Evolutionary conservation across 768 basidiomycete genomes (phyloP).

Genomic region (Chiua virens): DNA sequence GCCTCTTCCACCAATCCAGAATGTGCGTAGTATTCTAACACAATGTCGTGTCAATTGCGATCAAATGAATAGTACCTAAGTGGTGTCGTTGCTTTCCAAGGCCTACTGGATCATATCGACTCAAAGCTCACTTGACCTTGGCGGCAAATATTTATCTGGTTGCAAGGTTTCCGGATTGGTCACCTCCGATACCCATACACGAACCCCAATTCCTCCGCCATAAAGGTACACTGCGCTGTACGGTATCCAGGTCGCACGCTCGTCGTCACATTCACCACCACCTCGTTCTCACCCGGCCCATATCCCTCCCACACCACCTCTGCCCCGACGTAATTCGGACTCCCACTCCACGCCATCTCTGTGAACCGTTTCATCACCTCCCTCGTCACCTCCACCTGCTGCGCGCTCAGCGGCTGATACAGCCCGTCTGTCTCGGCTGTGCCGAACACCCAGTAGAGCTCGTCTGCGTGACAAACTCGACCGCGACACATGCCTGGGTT

Average conservation of each 20-base stretch:
- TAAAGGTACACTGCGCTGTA: constrained; percentile 14
- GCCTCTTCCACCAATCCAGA: no score
- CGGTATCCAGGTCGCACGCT: constrained; percentile 5
- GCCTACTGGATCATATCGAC: no score
- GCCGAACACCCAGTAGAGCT: constrained; percentile 20
- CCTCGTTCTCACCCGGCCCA: constrained; percentile 5
- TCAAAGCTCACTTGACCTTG: no score
- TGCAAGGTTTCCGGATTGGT: no score
- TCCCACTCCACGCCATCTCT: constrained; percentile 18
- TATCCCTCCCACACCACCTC: constrained; percentile 14
- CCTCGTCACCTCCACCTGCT: constrained; percentile 2
- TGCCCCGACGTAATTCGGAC: constrained; percentile 13
- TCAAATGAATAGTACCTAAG: no score
- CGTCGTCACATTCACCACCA: constrained; percentile 10
- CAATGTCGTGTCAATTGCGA: no score
- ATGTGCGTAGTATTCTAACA: no score
- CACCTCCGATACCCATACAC: constrained; percentile 3
- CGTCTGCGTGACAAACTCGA: constrained; percentile 20
- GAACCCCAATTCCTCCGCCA: constrained; percentile 13
- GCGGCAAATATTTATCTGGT: no score
- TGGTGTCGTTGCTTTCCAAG: no score
- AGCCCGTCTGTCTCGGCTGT: constrained; percentile 18
- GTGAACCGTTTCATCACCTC: constrained; percentile 10
- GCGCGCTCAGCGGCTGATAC: constrained; percentile 11
- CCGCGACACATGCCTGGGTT: constrained; percentile 11